Evolutionary conservation across 2,329 filamentous ascomycete species (phyloP).

Genomic region (Diplodia seriata): DNA sequence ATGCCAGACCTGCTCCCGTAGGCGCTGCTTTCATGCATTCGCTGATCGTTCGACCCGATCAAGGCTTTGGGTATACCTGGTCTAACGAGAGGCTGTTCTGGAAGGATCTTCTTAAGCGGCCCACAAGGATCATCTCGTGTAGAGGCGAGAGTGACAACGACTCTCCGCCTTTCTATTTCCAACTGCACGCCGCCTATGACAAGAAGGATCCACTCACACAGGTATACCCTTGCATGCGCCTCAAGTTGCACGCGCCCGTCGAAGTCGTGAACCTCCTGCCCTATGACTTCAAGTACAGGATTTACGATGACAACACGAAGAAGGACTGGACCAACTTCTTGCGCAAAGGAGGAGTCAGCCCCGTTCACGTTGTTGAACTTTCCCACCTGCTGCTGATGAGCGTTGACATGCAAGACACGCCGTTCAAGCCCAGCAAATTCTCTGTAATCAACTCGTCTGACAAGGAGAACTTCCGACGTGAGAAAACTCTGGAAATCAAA

Average conservation of each 20-base stretch:
- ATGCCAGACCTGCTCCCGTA: slow-evolving; percentile 86
- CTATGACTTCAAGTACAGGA: slow-evolving; percentile 98
- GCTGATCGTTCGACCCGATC: slow-evolving; percentile 85
- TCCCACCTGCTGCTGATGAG: slow-evolving; percentile 92
- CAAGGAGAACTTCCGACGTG: slow-evolving; percentile 86
- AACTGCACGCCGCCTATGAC: slow-evolving; percentile 86
- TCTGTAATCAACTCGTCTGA: slow-evolving; percentile 92
- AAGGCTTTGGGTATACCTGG: slow-evolving; percentile 97
- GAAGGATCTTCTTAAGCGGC: slow-evolving; percentile 85
- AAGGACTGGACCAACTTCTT: slow-evolving; percentile 99
- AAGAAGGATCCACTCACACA: slow-evolving; percentile 80
- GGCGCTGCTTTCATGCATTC: slow-evolving; percentile 91
- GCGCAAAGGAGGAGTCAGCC: slow-evolving; percentile 93
- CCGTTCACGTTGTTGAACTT: slow-evolving; percentile 94
- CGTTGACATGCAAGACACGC: slow-evolving; percentile 94
- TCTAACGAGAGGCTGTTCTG: slow-evolving; percentile 89
- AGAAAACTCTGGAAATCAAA: slow-evolving; percentile 79
- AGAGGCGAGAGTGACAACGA: slow-evolving; percentile 81
- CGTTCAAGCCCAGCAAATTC: slow-evolving; percentile 94
- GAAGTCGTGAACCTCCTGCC: slow-evolving; percentile 94
- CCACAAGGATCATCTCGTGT: slow-evolving; percentile 87
- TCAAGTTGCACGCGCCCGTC: slow-evolving; percentile 89
- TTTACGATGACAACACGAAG: slow-evolving; percentile 98
- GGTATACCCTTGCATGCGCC: slow-evolving; percentile 92
- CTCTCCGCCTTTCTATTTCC: slow-evolving; percentile 89